Evolutionary conservation across 192 early-diverging fungal species (phyloP), one percentile per base, ranked within the genome.

Genomic region (Endogone sp.): DNA sequence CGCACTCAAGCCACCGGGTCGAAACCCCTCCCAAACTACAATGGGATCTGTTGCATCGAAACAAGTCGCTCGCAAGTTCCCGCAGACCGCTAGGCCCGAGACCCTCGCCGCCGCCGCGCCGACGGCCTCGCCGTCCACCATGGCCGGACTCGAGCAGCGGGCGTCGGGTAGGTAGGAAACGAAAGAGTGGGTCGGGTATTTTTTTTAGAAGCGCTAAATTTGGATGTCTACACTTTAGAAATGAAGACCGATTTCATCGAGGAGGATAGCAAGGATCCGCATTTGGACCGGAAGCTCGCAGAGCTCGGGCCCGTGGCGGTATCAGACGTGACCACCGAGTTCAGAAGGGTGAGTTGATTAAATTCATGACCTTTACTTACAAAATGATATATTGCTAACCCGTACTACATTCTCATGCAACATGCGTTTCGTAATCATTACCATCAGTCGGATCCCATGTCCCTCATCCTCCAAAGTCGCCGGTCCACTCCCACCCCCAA

Each of bases 31-130:
- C n/a, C n/a, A n/a, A n/a, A n/a, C n/a, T n/a, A 64, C 13, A 25
- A 71, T 71, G 69, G 69, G 69, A 9, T 32, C 63, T 24, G 55
- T 58, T 58, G 62, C 69, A 49, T 71, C 69, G 6, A 71, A 71
- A 23, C 69, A 71, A 63, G 44, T 64, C 29, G 69, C 49, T 27
- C 69, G 69, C 29, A 71, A 71, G 62, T 64, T 71, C 25, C 69
- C 69, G 9, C 60, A 62, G 58, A 61, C 62, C 20, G 62, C 69
- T 20, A 60, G 29, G 10, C 62, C 69, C n/a, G 69, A 64, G 29
- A 71, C 27, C 22, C 27, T 71, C 44, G 54, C 37, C 44, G 54
- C 37, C 37, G 16, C 57, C 32, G 55, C 25, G 22, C 69, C 69
- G 64, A 60, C 57, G 4, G 32, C 69, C 3, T 71, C 69, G 28